phyloP scores from a whole-genome alignment of 1,284 basidiomycete genomes.

The Mycena citricolor region DNA sequence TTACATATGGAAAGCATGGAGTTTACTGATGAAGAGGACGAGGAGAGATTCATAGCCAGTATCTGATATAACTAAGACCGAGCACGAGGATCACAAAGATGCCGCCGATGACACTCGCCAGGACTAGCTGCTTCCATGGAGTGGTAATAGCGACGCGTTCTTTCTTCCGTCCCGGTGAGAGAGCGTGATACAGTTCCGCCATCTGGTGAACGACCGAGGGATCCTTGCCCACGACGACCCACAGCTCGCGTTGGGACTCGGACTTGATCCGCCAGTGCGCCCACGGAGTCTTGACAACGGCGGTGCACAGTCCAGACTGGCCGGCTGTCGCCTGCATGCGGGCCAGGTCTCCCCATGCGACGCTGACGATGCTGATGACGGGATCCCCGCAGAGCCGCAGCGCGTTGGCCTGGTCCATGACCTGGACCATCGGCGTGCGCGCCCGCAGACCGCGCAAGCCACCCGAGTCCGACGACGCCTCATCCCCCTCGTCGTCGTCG shows the following conservation, averaged over 20 bases:
- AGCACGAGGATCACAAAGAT: constrained; percentile 11
- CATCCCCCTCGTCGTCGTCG: no score
- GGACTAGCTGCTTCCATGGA: constrained; percentile 16
- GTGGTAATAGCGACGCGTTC: no score
- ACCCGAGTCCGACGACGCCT: no score
- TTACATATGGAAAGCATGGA: constrained; percentile 44
- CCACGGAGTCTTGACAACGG: constrained; percentile 21
- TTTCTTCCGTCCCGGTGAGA: no score
- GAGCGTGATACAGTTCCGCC: constrained; percentile 20
- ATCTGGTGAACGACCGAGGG: constrained; percentile 18
- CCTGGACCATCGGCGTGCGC: constrained; percentile 20
- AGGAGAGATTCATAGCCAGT: constrained; percentile 1
- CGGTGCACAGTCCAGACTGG: constrained; percentile 21
- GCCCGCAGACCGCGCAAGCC: no score
- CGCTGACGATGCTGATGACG: constrained; percentile 21
- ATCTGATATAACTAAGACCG: constrained; percentile 8
- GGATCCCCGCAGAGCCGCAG: constrained; percentile 21
- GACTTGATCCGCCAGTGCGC: constrained; percentile 16
- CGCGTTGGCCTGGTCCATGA: constrained; percentile 21
- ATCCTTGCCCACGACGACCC: constrained; percentile 21
- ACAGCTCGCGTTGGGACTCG: constrained; percentile 14
- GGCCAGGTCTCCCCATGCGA: constrained; percentile 16
- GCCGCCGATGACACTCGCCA: constrained; percentile 17
- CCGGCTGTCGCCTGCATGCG: constrained; percentile 23
- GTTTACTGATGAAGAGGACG: constrained; percentile 9